Evolutionary conservation across 2,329 filamentous ascomycete species (phyloP).

Genomic region (Chrysosporium keratinophilum): DNA sequence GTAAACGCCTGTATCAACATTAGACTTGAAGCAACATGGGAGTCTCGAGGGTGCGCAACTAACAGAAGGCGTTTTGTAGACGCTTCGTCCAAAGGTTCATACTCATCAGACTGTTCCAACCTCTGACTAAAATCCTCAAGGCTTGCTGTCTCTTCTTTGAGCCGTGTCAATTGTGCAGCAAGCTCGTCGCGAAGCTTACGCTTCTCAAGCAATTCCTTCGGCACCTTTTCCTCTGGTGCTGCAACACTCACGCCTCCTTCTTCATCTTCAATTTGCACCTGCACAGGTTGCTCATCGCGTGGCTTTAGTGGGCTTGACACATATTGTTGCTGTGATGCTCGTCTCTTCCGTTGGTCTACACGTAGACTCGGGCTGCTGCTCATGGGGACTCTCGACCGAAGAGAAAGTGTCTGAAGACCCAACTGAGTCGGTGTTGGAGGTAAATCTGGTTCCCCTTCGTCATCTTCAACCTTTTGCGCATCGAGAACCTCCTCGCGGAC

Average conservation of each 20-base stretch:
- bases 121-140: conserved; percentile 51
- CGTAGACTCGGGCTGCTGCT: conserved; percentile 32
- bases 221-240: conserved; percentile 15
- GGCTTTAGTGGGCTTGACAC: conserved; percentile 27
- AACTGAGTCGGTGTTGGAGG: conserved; percentile 42
- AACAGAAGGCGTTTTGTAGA: conserved; percentile 29
- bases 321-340: conserved; percentile 19
- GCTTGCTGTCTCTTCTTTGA: conserved; percentile 51
- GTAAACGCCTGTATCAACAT: conserved; percentile 24
- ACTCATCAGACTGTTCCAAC: conserved; percentile 33
- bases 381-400: conserved; percentile 24
- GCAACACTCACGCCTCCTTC: conserved; percentile 7
- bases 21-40: conserved; percentile 1
- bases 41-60: conserved; percentile 15
- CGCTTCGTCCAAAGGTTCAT: conserved; percentile 27
- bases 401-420: conserved; percentile 28
- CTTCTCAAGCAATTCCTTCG: conserved; percentile 34
- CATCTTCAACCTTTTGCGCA: conserved; percentile 12
- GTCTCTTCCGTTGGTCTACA: conserved; percentile 22
- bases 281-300: conserved; percentile 17
- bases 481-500: neutral
- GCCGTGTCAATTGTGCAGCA: conserved; percentile 44
- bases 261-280: conserved; percentile 13
- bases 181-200: conserved; percentile 46
- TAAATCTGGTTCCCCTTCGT: conserved; percentile 51